Evolutionary conservation across 345 rosid species (phyloP).

Genomic region (Xanthoceras sorbifolium): DNA sequence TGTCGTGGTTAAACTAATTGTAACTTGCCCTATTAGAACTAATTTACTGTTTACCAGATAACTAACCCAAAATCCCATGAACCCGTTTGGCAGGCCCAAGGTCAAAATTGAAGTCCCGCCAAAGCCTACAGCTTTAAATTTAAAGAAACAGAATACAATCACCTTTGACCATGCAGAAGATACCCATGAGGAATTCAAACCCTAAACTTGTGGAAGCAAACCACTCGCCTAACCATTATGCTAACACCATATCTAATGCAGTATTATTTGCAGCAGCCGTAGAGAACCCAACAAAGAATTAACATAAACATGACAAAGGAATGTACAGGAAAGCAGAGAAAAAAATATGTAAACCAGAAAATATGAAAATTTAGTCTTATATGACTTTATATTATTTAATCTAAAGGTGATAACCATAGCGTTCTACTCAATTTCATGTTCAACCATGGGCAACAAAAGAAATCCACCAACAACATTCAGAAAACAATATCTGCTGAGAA

Average conservation of each 20-base stretch:
- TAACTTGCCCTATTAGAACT: too few relatives aligned
- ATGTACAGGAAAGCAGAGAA: neutral
- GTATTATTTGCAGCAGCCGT: neutral
- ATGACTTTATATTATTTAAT: conserved; percentile 5
- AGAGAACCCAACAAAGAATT: neutral
- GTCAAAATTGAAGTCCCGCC: too few relatives aligned
- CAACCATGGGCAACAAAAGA: neutral
- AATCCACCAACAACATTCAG: conserved; percentile 17
- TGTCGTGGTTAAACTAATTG: too few relatives aligned
- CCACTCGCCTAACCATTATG: too few relatives aligned
- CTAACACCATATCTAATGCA: neutral
- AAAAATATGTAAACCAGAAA: neutral
- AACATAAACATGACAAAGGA: neutral
- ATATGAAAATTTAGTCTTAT: neutral
- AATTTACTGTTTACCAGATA: too few relatives aligned
- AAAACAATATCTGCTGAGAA: neutral
- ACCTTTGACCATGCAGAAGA: too few relatives aligned
- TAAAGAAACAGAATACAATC: too few relatives aligned
- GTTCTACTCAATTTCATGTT: neutral
- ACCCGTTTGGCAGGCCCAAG: too few relatives aligned
- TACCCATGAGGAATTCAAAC: too few relatives aligned
- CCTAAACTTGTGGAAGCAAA: too few relatives aligned
- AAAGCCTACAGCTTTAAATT: too few relatives aligned
- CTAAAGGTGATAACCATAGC: neutral
- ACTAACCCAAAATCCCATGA: too few relatives aligned